Evolutionary conservation across 78 protist species (phyloP), one percentile per base, ranked within the genome.

Genomic region (Acrasis kona): DNA sequence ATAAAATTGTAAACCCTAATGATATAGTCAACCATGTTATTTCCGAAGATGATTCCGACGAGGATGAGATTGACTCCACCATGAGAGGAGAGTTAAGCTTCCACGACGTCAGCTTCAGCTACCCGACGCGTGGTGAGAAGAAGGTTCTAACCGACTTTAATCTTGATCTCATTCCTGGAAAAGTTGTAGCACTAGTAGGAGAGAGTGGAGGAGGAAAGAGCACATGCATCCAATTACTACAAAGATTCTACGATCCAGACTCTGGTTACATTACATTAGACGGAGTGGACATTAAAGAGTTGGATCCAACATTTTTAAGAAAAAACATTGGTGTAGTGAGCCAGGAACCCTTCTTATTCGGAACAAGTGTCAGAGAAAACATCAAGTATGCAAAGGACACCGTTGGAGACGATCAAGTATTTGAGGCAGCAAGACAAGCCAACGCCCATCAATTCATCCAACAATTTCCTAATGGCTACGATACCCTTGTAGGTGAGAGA

Each of bases 261-360:
- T 7, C 0, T 9, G 84, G 84, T 65, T 10, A 2, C 39, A 64
- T 80, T 7, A 0, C 1, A 4, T 39, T 88, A 12, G 86, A 79
- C 28, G 87, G 84, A 12, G 28, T 0, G 6, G 7, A 28, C 38
- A 0, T 85, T 29, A 0, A 32, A 12, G 10, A 41, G 19, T 40
- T 83, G 12, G 28, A 70, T 27, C 41, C 66, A 2, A 4, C 10
- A 29, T 29, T 42, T 41, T 34, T 81, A 27, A 82, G 79, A 30
- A 0, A 3, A 2, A 57, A 38, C 9, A 0, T 92, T 65, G 93
- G 83, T 57, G 29, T 87, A 6, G 95, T 93, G 8, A 4, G 34
- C 12, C 98, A 94, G 79, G 92, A 86, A 77, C 95, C 96, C 27
- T 57, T 61, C 34, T 77, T 95, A 3, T 95, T 96, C 75, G 58